Percentiles rank a stretch among this genome's conserved stretches.
phyloP scores from a whole-genome alignment of 768 basidiomycete genomes.

The Pulveroboletus frians region DNA sequence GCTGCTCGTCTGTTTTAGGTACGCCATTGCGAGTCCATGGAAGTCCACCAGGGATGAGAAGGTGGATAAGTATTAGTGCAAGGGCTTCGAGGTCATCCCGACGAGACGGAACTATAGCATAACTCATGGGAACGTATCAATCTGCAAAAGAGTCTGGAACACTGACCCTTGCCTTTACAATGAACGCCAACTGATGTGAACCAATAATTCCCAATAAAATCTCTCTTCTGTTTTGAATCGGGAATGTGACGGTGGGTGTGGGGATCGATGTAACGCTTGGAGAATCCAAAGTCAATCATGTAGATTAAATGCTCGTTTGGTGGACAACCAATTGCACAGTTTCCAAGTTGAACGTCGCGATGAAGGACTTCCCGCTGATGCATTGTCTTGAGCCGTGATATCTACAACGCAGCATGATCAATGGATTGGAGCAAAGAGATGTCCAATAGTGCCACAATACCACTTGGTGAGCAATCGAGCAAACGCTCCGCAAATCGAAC shows the following conservation, averaged over 20 bases:
- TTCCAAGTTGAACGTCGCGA: constrained; percentile 76
- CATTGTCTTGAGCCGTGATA: constrained; percentile 69
- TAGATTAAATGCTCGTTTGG: constrained; percentile 60
- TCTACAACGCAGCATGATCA: constrained; percentile 38
- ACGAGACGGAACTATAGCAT: constrained; percentile 60
- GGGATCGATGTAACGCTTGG: constrained; percentile 70
- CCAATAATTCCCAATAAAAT: constrained; percentile 84
- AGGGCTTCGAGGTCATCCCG: constrained; percentile 76
- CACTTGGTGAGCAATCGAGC: constrained; percentile 71
- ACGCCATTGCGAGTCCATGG: constrained; percentile 79
- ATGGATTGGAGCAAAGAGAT: constrained; percentile 1
- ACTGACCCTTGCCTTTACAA: constrained; percentile 66
- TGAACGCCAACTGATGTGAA: constrained; percentile 76
- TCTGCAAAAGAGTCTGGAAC: constrained; percentile 8
- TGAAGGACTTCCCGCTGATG: constrained; percentile 69
- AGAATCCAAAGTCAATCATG: constrained; percentile 86
- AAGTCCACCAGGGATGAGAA: constrained; percentile 70
- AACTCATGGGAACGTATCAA: constrained; percentile 19
- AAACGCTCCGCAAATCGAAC: constrained; percentile 69
- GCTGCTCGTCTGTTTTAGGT: constrained; percentile 62
- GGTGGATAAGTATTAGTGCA: constrained; percentile 75
- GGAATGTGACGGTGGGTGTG: constrained; percentile 63
- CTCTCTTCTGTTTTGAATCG: constrained; percentile 59
- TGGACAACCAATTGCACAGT: constrained; percentile 59
- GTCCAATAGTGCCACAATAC: constrained; percentile 36